These are phyloP conservation scores for Clonostachys chloroleuca DNA, from an alignment of 2,329 filamentous ascomycete species.

Conservation along the genomic window DNA sequence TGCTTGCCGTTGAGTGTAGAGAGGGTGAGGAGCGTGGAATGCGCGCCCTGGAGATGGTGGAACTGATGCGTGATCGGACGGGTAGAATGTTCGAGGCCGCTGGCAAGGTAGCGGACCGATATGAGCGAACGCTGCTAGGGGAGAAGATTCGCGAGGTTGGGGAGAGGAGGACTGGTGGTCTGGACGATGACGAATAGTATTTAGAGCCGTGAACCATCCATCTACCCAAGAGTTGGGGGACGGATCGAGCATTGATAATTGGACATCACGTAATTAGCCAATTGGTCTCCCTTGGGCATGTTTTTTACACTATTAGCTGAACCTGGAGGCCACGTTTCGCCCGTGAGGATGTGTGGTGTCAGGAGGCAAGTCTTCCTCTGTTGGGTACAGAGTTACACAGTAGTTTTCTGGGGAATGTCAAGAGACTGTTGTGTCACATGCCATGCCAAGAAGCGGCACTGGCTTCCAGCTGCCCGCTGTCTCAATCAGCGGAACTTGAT, in stretches of 20 bases:
- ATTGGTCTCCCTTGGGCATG: too few species aligned
- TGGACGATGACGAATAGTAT: conserved; percentile 48
- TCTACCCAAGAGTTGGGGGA: background rate
- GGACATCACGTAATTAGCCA: background rate
- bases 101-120: conserved; percentile 81
- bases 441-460: too few species aligned
- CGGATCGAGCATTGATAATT: background rate
- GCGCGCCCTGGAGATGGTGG: conserved; percentile 88
- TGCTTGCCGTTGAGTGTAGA: conserved; percentile 85
- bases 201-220: background rate
- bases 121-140: conserved; percentile 72
- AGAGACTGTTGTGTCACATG: too few species aligned
- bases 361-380: too few species aligned
- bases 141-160: conserved; percentile 88
- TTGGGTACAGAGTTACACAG: too few species aligned
- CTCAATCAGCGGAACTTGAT: too few species aligned
- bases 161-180: conserved; percentile 61
- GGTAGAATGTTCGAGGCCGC: conserved; percentile 92
- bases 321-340: too few species aligned
- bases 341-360: too few species aligned
- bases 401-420: too few species aligned
- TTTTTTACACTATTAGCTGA: too few species aligned
- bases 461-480: too few species aligned
- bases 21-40: conserved; percentile 91
- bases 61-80: conserved; percentile 76